A percentile compares a stretch with the other conserved stretches of the same genome.
Evolutionary conservation across 1,139 yeast species (phyloP).

Genomic region (Zygosaccharomyces sapae): DNA sequence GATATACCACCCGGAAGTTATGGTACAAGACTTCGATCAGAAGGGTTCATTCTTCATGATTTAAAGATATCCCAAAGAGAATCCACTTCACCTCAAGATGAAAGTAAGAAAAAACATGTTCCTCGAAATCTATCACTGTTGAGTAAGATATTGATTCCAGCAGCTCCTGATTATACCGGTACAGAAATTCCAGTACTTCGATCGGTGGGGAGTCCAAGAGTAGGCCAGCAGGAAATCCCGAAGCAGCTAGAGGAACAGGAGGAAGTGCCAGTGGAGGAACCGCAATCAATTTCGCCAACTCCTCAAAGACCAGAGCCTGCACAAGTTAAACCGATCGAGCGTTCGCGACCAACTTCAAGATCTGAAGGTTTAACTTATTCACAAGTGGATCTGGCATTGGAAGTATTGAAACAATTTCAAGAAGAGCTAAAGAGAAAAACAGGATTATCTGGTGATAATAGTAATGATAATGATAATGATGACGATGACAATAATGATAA

Average conservation of each 20-base stretch:
- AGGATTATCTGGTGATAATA: not conserved
- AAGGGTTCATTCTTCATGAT: constrained; percentile 1
- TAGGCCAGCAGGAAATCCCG: not conserved
- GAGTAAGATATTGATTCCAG: constrained; percentile 13
- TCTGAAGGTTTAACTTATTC: constrained; percentile 15
- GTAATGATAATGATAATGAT: not conserved
- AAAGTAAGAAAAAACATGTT: not conserved
- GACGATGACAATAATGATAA: not conserved
- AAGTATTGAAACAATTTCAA: constrained; percentile 8
- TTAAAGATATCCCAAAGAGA: constrained; percentile 2
- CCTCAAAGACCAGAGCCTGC: not conserved
- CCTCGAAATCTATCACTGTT: constrained; percentile 12
- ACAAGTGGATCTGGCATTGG: constrained; percentile 14
- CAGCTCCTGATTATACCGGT: constrained; percentile 2
- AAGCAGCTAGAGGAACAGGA: not conserved
- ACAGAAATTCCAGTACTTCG: constrained; percentile 14
- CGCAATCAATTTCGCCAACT: not conserved
- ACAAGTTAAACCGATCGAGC: not conserved
- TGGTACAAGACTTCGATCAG: not conserved
- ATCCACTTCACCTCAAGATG: not conserved
- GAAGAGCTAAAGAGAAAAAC: constrained; percentile 7
- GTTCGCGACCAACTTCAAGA: not conserved
- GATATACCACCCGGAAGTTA: not conserved
- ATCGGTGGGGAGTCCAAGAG: constrained; percentile 12
- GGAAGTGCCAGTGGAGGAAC: not conserved